Conservation (phyloP, 2,329 filamentous ascomycete genomes). For the Aureobasidium sp. region DNA sequence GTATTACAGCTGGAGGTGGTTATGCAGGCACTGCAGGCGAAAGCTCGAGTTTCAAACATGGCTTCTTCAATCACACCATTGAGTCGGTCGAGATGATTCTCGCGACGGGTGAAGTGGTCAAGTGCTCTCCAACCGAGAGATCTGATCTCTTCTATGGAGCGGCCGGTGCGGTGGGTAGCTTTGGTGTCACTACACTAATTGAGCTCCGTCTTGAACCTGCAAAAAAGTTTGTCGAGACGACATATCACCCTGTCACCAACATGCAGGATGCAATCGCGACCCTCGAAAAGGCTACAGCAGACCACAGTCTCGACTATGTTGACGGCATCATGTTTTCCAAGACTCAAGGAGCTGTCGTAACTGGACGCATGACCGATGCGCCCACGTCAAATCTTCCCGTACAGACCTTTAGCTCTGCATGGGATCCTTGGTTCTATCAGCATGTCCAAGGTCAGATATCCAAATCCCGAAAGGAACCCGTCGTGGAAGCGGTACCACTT, state of each 20-base stretch:
- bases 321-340: slow-evolving; percentile 44
- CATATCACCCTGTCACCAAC: slow-evolving; percentile 37
- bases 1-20: slow-evolving; percentile 62
- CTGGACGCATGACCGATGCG: slow-evolving; percentile 34
- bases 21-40: slow-evolving; percentile 62
- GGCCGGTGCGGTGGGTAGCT: slow-evolving; percentile 57
- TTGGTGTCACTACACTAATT: slow-evolving; percentile 57
- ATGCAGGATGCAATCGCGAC: slow-evolving; percentile 36
- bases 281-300: slow-evolving; percentile 30
- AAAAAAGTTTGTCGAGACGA: slow-evolving; percentile 41
- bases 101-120: slow-evolving; percentile 49
- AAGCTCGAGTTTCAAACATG: slow-evolving; percentile 60
- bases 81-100: slow-evolving; percentile 58
- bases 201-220: slow-evolving; percentile 40
- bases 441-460: slow-evolving; percentile 29
- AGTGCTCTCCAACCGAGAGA: slow-evolving; percentile 42
- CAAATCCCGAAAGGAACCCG: background rate
- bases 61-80: slow-evolving; percentile 56
- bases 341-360: slow-evolving; percentile 36
- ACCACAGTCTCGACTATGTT: slow-evolving; percentile 37
- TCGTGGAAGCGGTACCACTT: slow-evolving; percentile 50
- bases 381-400: slow-evolving; percentile 13
- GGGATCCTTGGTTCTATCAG: slow-evolving; percentile 46
- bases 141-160: slow-evolving; percentile 57
- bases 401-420: slow-evolving; percentile 33